A percentile compares a stretch with the other conserved stretches of the same genome.
phyloP scores from a whole-genome alignment of 106 monocot species.

The Allium cepa region DNA sequence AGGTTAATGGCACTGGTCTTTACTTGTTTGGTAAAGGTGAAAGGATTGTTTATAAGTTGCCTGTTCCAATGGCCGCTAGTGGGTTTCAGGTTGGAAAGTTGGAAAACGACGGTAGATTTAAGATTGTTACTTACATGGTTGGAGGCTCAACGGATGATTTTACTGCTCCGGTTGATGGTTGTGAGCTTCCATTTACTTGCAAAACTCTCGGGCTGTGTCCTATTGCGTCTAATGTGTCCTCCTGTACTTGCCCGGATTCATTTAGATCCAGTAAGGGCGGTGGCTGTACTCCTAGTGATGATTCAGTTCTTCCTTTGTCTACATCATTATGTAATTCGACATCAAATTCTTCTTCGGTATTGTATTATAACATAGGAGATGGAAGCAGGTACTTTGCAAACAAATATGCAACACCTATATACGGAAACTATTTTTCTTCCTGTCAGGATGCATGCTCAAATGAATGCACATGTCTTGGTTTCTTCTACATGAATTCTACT shows the following conservation, averaged over 20 bases:
- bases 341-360: not conserved
- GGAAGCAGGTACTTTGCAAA: conserved; percentile 44
- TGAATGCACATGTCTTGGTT: conserved; percentile 70
- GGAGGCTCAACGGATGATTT: conserved; percentile 21
- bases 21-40: conserved; percentile 24
- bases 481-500: conserved; percentile 53
- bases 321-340: conserved; percentile 11
- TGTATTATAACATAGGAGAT: conserved; percentile 27
- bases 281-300: conserved; percentile 52
- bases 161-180: conserved; percentile 37
- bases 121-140: conserved; percentile 4
- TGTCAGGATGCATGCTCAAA: conserved; percentile 46
- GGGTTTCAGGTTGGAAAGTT: conserved; percentile 35
- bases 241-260: conserved; percentile 45
- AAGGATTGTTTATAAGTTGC: conserved; percentile 9
- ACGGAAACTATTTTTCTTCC: conserved; percentile 7
- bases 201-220: conserved; percentile 41
- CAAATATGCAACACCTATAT: conserved; percentile 28
- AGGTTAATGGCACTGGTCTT: conserved; percentile 45
- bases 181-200: conserved; percentile 64
- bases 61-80: conserved; percentile 5
- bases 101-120: conserved; percentile 33
- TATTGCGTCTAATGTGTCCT: conserved; percentile 8
- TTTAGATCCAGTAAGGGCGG: conserved; percentile 16
- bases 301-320: conserved; percentile 20